Evolutionary conservation across 2,329 filamentous ascomycete genomes (phyloP).

Genomic region (Colletotrichum sp.): DNA sequence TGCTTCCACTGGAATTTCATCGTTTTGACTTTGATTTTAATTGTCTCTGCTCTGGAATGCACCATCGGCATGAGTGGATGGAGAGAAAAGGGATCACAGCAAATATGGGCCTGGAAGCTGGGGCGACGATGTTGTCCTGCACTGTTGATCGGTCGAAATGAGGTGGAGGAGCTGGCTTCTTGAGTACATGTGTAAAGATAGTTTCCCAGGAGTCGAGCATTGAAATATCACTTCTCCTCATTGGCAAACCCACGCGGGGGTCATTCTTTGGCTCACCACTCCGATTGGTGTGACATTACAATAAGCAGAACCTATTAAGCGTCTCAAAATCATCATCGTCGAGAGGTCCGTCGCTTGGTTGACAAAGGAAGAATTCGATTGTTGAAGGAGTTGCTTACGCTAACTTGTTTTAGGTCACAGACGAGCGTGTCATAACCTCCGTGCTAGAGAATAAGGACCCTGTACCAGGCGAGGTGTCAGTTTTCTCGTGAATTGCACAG

Average conservation of each 20-base stretch:
- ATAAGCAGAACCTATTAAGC: not conserved
- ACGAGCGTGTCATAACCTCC: not conserved
- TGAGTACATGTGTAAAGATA: conserved; percentile 17
- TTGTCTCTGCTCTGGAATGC: conserved; percentile 8
- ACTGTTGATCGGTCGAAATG: not conserved
- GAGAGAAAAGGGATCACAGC: not conserved
- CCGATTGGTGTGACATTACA: not conserved
- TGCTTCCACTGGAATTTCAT: conserved; percentile 14
- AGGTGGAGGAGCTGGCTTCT: not conserved
- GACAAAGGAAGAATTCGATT: conserved; percentile 1
- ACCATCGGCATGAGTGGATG: not conserved
- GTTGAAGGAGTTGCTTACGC: not conserved
- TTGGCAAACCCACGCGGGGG: not conserved
- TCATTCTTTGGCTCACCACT: not conserved
- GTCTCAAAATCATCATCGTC: not conserved
- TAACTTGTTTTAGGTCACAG: not conserved
- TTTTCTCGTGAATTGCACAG: not conserved
- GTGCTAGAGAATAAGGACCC: not conserved
- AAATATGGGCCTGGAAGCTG: not conserved
- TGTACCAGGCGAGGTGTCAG: not conserved
- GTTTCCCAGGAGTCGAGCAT: conserved; percentile 12
- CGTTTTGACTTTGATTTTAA: not conserved
- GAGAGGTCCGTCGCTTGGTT: not conserved
- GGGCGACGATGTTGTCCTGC: not conserved
- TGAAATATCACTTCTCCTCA: conserved; percentile 19